A percentile compares a stretch with the other conserved stretches of the same genome.
Evolutionary conservation across 2,329 filamentous ascomycete genomes (phyloP).

Genomic region (Colletotrichum chlorophyti): DNA sequence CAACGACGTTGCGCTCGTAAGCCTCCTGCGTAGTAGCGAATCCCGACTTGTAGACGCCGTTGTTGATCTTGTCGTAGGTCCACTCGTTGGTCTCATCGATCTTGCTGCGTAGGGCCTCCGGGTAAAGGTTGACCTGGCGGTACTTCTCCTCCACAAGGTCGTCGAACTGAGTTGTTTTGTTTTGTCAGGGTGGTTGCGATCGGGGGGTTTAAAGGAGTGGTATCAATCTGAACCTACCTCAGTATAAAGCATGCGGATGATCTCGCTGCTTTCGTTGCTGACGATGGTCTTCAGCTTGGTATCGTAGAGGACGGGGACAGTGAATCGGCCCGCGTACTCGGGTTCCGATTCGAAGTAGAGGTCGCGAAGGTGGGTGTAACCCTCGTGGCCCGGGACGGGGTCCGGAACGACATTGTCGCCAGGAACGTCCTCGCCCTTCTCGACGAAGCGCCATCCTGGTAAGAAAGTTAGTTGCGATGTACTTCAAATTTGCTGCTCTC

Average conservation of each 20-base stretch:
- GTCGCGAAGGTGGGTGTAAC: slow-evolving; percentile 73
- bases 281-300: slow-evolving; percentile 79
- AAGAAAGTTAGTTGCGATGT: not conserved
- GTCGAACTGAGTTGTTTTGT: slow-evolving; percentile 65
- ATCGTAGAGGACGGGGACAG: slow-evolving; percentile 87
- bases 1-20: slow-evolving; percentile 75
- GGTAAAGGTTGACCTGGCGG: slow-evolving; percentile 71
- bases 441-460: slow-evolving; percentile 83
- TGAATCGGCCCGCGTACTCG: slow-evolving; percentile 80
- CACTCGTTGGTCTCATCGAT: slow-evolving; percentile 84
- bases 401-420: slow-evolving; percentile 71
- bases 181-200: not conserved
- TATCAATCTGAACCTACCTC: slow-evolving; percentile 43
- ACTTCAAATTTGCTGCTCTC: not conserved
- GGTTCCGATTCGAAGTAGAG: slow-evolving; percentile 80
- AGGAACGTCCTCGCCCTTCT: slow-evolving; percentile 56
- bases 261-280: slow-evolving; percentile 91
- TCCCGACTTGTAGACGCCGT: slow-evolving; percentile 77
- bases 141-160: slow-evolving; percentile 67
- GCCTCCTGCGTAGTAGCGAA: slow-evolving; percentile 86
- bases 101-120: slow-evolving; percentile 63
- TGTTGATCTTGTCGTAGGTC: slow-evolving; percentile 79
- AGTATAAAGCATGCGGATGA: slow-evolving; percentile 86
- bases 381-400: slow-evolving; percentile 74
- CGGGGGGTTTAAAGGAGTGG: not conserved